Percentiles rank a stretch among this genome's conserved stretches.
Evolutionary conservation across 106 monocot genomes (phyloP).

Genomic region (Allium fistulosum): DNA sequence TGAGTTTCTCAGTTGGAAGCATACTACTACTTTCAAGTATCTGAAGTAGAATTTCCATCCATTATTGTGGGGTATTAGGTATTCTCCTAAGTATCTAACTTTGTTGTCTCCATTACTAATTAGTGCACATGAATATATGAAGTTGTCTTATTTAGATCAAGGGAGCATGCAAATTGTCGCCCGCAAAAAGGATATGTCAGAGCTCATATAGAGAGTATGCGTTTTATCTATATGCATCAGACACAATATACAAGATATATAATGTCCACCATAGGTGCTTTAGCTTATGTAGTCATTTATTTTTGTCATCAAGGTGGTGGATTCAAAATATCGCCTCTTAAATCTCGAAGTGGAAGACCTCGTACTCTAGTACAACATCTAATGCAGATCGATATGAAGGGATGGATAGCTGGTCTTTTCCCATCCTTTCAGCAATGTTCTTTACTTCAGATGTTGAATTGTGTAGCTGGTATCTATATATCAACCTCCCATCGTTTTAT

Average conservation of each 20-base stretch:
- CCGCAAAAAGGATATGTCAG: slow-evolving; percentile 60
- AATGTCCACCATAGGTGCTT: not conserved
- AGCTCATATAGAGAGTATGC: slow-evolving; percentile 51
- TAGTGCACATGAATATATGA: slow-evolving; percentile 9
- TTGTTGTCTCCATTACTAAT: slow-evolving; percentile 1
- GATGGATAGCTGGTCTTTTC: slow-evolving; percentile 42
- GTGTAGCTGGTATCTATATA: slow-evolving; percentile 43
- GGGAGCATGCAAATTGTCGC: slow-evolving; percentile 50
- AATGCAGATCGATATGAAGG: slow-evolving; percentile 75
- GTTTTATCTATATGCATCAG: slow-evolving; percentile 7
- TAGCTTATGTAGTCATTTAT: not conserved
- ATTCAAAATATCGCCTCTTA: slow-evolving; percentile 58
- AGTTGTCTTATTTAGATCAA: slow-evolving; percentile 64
- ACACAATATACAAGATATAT: not conserved
- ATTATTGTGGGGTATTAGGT: too few relatives aligned
- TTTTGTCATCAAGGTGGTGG: slow-evolving; percentile 39
- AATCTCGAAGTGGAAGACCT: slow-evolving; percentile 42
- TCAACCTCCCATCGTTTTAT: too few relatives aligned
- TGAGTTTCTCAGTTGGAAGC: too few relatives aligned
- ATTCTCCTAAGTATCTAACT: too few relatives aligned
- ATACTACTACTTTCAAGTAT: too few relatives aligned
- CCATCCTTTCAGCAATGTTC: slow-evolving; percentile 66
- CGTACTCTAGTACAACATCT: slow-evolving; percentile 58
- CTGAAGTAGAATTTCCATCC: too few relatives aligned
- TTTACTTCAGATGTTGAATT: slow-evolving; percentile 59